These are phyloP conservation scores for Calocybe indica DNA, from an alignment of 768 basidiomycete genomes.

Conservation along the genomic window DNA sequence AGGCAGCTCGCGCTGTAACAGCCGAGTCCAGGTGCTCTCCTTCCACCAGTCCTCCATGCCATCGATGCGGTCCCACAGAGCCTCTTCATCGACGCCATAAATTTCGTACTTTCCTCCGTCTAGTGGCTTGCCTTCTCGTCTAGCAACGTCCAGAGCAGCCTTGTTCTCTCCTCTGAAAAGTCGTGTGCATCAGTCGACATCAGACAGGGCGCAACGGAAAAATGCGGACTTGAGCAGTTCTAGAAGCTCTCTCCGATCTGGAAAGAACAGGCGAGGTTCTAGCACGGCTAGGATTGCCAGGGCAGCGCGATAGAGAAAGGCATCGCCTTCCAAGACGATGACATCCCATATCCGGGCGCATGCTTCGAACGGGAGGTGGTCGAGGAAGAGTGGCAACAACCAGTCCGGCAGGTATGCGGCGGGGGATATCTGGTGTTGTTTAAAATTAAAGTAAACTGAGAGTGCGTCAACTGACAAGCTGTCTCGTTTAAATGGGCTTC, in stretches of 20 bases:
- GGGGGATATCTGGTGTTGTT: slow-evolving; percentile 88
- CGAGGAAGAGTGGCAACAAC: slow-evolving; percentile 74
- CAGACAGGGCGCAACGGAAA: slow-evolving; percentile 1
- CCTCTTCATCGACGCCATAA: slow-evolving; percentile 82
- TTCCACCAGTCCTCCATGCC: slow-evolving; percentile 91
- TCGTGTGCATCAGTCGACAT: slow-evolving; percentile 3
- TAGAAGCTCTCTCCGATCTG: slow-evolving; percentile 71
- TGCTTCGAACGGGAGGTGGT: slow-evolving; percentile 88
- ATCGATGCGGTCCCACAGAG: slow-evolving; percentile 77
- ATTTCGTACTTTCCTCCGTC: slow-evolving; percentile 80
- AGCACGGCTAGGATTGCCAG: slow-evolving; percentile 80
- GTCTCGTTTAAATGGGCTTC: background rate
- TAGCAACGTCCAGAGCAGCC: slow-evolving; percentile 78
- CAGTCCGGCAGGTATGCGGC: slow-evolving; percentile 78
- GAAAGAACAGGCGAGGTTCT: slow-evolving; percentile 85
- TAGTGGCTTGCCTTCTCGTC: slow-evolving; percentile 55
- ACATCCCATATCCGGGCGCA: slow-evolving; percentile 90
- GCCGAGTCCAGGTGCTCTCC: slow-evolving; percentile 81
- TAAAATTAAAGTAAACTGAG: slow-evolving; percentile 90
- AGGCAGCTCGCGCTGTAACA: slow-evolving; percentile 82
- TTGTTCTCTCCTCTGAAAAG: slow-evolving; percentile 67
- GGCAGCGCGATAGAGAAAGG: slow-evolving; percentile 81
- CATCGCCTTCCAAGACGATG: slow-evolving; percentile 80
- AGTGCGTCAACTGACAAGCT: background rate
- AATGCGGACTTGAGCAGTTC: slow-evolving; percentile 64